Conservation (phyloP, 371 early-diverging fungal genomes). For the Batkoa obscura region DNA sequence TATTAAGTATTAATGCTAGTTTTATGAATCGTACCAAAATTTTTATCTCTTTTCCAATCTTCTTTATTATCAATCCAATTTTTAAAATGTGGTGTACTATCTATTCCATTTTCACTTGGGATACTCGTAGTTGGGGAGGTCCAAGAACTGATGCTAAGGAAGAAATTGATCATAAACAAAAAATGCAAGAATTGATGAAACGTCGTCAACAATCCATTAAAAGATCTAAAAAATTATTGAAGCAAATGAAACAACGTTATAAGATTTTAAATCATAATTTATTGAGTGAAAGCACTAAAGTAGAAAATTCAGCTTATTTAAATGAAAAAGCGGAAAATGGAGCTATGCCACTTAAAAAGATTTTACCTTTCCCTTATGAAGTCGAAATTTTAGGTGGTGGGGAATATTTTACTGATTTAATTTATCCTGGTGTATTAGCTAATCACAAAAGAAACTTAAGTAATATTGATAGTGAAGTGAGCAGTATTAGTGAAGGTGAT, state of each 20-base stretch:
- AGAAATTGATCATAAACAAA: not conserved
- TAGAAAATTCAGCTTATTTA: too few relatives aligned
- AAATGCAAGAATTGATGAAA: conserved; percentile 3
- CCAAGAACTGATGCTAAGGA: conserved; percentile 5
- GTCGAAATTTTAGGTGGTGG: conserved; percentile 4
- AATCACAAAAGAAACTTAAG: not conserved
- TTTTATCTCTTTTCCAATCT: conserved; percentile 4
- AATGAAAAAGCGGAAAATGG: not conserved
- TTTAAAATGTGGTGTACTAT: conserved; percentile 6
- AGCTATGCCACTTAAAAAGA: not conserved
- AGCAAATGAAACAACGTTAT: not conserved
- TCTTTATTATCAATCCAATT: conserved; percentile 3
- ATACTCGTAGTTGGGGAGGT: conserved; percentile 5
- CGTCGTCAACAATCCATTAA: not conserved
- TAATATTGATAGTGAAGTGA: not conserved
- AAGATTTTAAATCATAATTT: not conserved
- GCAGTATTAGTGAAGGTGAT: not conserved
- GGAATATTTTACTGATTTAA: conserved; percentile 3
- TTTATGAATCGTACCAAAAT: conserved; percentile 4
- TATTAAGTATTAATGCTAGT: conserved; percentile 3
- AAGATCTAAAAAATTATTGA: not conserved
- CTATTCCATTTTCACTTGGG: conserved; percentile 5
- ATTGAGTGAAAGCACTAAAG: not conserved
- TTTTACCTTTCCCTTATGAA: conserved; percentile 2
- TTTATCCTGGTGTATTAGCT: not conserved